Conservation (phyloP, 73 alveolate genomes). For the Paraurostyla sp. region DNA sequence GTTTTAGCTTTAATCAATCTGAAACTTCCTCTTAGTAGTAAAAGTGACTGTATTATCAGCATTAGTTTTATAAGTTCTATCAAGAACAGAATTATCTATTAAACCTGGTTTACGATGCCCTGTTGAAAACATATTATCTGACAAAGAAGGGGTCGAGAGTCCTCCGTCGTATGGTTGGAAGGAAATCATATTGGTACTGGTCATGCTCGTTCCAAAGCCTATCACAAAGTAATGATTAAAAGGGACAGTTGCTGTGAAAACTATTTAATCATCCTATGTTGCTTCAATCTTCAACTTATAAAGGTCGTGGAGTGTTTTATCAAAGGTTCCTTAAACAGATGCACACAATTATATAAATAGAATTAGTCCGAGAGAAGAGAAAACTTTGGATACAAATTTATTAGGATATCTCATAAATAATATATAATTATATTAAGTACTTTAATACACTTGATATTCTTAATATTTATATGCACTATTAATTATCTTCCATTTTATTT, state of each 20-base stretch:
- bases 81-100: background rate
- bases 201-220: slow-evolving; percentile 31
- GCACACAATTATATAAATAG: too few species aligned
- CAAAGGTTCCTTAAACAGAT: too few species aligned
- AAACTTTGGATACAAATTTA: too few species aligned
- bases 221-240: slow-evolving; percentile 9
- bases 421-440: too few species aligned
- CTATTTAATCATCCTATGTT: background rate
- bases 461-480: too few species aligned
- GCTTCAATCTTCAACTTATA: background rate
- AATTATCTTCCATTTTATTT: too few species aligned
- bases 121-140: background rate
- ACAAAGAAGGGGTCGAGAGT: background rate
- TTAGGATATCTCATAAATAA: too few species aligned
- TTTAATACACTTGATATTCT: too few species aligned
- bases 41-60: background rate
- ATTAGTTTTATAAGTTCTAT: background rate
- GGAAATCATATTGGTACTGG: background rate
- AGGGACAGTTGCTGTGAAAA: background rate
- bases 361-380: too few species aligned
- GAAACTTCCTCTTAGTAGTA: background rate
- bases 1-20: background rate
- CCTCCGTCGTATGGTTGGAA: background rate
- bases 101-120: background rate
- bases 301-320: too few species aligned